Conservation (phyloP, 257 asterid species). For the Nicotiana knightiana region DNA sequence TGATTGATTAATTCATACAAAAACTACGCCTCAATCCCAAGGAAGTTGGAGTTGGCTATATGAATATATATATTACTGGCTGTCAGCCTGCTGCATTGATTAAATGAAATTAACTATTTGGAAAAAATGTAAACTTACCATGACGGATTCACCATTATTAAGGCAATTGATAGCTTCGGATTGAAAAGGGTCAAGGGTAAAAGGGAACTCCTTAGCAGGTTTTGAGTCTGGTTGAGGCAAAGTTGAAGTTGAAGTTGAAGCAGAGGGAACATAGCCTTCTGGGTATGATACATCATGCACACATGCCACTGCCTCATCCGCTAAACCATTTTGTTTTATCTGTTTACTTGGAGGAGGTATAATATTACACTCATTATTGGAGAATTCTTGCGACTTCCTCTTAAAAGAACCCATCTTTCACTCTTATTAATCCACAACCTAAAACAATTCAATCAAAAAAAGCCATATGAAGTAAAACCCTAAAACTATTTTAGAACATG, state of each 20-base stretch:
- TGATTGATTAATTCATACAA: neutral
- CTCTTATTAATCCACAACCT: constrained; percentile 4
- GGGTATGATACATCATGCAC: constrained; percentile 88
- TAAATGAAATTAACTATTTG: neutral
- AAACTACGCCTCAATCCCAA: no score
- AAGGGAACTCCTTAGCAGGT: constrained; percentile 82
- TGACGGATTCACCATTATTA: constrained; percentile 75
- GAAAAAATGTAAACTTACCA: constrained; percentile 39
- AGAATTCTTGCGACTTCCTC: constrained; percentile 54
- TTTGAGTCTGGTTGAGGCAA: constrained; percentile 24
- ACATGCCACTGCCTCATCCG: constrained; percentile 67
- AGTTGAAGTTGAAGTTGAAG: constrained; percentile 25
- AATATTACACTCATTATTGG: constrained; percentile 21
- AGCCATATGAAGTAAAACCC: neutral
- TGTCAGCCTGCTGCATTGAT: neutral
- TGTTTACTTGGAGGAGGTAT: constrained; percentile 47
- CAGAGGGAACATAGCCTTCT: constrained; percentile 47
- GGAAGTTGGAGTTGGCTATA: no score
- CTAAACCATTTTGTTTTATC: constrained; percentile 33
- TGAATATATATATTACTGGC: no score
- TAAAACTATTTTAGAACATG: neutral
- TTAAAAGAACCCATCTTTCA: constrained; percentile 65
- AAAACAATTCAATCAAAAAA: neutral
- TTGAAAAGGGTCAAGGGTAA: constrained; percentile 85
- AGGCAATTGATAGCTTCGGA: constrained; percentile 83